phyloP scores from a whole-genome alignment of 2,329 filamentous ascomycete species.

The Corinectria fuckeliana region DNA sequence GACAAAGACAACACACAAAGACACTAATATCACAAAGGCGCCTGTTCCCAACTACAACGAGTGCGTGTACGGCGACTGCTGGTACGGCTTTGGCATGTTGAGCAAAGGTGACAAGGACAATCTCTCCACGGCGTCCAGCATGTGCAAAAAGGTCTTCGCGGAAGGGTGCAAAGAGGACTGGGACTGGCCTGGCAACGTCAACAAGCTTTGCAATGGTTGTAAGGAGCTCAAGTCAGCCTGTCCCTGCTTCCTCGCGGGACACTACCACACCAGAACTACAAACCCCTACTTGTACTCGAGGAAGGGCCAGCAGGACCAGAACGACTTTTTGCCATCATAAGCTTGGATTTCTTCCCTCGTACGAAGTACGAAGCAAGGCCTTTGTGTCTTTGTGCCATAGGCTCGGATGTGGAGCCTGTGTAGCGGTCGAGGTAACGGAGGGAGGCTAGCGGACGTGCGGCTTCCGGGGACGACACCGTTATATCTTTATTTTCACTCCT shows the following conservation, averaged over 20 bases:
- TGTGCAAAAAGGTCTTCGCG: conserved; percentile 17
- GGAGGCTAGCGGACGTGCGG: conserved; percentile 1
- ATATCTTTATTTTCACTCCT: conserved; percentile 20
- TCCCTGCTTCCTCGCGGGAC: conserved; percentile 19
- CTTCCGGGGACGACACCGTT: conserved; percentile 7
- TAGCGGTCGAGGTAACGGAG: not conserved
- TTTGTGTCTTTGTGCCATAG: not conserved
- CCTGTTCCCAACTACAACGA: not conserved
- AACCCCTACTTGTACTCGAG: conserved; percentile 11
- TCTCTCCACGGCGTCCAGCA: not conserved
- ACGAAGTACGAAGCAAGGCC: not conserved
- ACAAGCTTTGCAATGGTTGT: conserved; percentile 19
- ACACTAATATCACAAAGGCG: conserved; percentile 4
- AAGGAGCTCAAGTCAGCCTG: conserved; percentile 21
- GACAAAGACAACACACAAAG: not conserved
- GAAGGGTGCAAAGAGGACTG: not conserved
- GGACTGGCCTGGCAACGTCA: conserved; percentile 16
- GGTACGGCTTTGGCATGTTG: conserved; percentile 15
- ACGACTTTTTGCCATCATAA: not conserved
- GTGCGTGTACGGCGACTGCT: conserved; percentile 23
- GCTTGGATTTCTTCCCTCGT: not conserved
- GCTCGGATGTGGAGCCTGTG: conserved; percentile 11
- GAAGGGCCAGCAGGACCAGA: not conserved
- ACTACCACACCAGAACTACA: conserved; percentile 19
- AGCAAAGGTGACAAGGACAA: not conserved